phyloP scores from a whole-genome alignment of 2,329 filamentous ascomycete species.

The Exophiala xenobiotica region DNA sequence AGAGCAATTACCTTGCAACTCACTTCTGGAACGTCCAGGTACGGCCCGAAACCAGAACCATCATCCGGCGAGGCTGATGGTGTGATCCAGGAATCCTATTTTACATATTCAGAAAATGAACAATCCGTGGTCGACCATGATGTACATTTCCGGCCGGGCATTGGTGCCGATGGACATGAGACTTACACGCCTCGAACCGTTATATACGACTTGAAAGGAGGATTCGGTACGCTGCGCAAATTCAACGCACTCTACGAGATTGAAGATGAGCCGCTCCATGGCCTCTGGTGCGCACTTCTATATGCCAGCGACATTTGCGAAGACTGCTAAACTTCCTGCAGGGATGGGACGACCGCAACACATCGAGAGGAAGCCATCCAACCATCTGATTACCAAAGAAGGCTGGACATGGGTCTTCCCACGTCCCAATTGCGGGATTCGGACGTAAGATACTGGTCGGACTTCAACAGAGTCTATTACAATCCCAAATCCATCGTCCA shows the following conservation, averaged over 20 bases:
- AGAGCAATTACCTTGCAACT: conserved; percentile 87
- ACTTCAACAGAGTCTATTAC: conserved; percentile 89
- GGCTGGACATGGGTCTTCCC: conserved; percentile 68
- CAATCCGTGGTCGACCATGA: conserved; percentile 73
- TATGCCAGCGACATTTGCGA: too few relatives aligned
- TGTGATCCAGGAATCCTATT: conserved; percentile 84
- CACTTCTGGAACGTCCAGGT: conserved; percentile 98
- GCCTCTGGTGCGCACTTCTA: too few relatives aligned
- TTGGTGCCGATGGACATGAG: conserved; percentile 79
- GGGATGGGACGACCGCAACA: conserved; percentile 48
- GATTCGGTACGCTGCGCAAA: conserved; percentile 83
- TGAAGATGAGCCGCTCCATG: conserved; percentile 39
- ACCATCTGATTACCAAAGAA: conserved; percentile 73
- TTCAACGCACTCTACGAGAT: conserved; percentile 83
- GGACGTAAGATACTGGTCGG: conserved; percentile 91
- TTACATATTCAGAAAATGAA: conserved; percentile 74
- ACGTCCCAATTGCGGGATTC: conserved; percentile 65
- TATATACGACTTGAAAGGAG: conserved; percentile 92
- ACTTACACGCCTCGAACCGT: conserved; percentile 90
- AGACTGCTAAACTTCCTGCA: too few relatives aligned
- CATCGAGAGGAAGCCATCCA: conserved; percentile 68
- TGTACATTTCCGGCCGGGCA: conserved; percentile 80
- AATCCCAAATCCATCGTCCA: conserved; percentile 86
- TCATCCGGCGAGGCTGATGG: conserved; percentile 1
- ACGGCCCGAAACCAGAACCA: conserved; percentile 19